Evolutionary conservation across 2,329 filamentous ascomycete species (phyloP), one percentile per base, ranked within the genome.

Genomic region (Plectosphaerella cucumerina): DNA sequence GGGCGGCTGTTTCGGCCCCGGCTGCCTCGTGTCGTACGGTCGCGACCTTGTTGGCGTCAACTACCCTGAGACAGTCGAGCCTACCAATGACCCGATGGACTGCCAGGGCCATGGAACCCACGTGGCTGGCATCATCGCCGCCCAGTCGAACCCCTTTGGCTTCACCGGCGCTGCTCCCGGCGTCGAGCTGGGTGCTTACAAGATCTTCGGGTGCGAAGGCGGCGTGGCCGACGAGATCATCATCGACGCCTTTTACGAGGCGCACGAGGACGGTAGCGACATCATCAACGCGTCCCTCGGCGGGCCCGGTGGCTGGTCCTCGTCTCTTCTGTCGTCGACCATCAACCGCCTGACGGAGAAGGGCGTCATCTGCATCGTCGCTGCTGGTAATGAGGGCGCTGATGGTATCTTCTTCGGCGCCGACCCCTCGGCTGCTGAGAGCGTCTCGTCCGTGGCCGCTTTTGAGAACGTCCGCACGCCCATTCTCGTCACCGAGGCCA

Each of bases 41-140:
- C 70, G 70, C 34, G 81, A 84, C 55, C 69, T 84, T 41, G 76
- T 84, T 4, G 82, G 81, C 17, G 79, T 86, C 50, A 68, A 66
- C 45, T 81, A 76, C 62, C 44, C 59, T 49, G 66, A 64, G 42
- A 50, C 53, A 46, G 71, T 70, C 54, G 65, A 59, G 1, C 76
- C 78, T 1, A 77, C 77, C 55, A 44, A 64, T 2, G 76, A 81
- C 54, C 82, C 81, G 3, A 77, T 78, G 59, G 78, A 78, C 55
- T 82, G 80, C 58, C 65, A 61, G 2, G 82, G 82, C 3, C 82
- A 86, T 62, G 82, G 83, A 26, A 82, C 78, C 1, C 81, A 84
- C 62, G 79, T 84, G 21, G 74, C 81, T 2, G 84, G 84, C 31
- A 85, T 82, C 53, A 75, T 87, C 43, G 83, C 80, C 2, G 82